phyloP scores from a whole-genome alignment of 768 basidiomycete species.

The Chalciporus piperatus region DNA sequence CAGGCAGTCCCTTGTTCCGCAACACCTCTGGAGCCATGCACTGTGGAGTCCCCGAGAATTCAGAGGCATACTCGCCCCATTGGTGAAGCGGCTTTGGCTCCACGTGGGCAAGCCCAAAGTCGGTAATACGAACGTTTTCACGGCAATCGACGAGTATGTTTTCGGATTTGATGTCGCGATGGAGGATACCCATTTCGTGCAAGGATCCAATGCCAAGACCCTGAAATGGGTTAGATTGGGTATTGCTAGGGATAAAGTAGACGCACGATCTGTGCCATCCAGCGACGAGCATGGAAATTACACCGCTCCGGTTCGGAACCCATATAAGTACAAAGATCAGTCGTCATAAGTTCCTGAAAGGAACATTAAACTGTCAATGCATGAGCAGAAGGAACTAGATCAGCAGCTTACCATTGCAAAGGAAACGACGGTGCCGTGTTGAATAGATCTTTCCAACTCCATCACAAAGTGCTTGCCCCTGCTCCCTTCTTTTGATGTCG shows the following conservation, averaged over 20 bases:
- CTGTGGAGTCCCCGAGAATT: slow-evolving; percentile 33
- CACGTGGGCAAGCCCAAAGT: slow-evolving; percentile 39
- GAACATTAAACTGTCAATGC: background rate
- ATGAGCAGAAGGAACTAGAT: background rate
- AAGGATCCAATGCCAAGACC: slow-evolving; percentile 41
- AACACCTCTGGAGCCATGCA: slow-evolving; percentile 44
- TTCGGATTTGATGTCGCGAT: slow-evolving; percentile 68
- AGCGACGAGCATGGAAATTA: slow-evolving; percentile 31
- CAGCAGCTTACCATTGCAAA: slow-evolving; percentile 40
- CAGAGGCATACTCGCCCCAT: slow-evolving; percentile 16
- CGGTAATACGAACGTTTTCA: slow-evolving; percentile 40
- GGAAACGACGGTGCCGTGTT: slow-evolving; percentile 27
- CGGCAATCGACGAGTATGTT: slow-evolving; percentile 57
- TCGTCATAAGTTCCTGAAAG: slow-evolving; percentile 40
- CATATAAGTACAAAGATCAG: slow-evolving; percentile 35
- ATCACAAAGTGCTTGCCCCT: slow-evolving; percentile 37
- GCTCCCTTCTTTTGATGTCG: slow-evolving; percentile 13
- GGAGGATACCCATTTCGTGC: slow-evolving; percentile 61
- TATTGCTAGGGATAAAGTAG: background rate
- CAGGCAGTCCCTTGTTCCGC: slow-evolving; percentile 18
- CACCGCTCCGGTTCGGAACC: slow-evolving; percentile 18
- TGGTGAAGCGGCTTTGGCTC: slow-evolving; percentile 11
- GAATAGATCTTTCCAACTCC: slow-evolving; percentile 36
- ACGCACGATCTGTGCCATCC: slow-evolving; percentile 41
- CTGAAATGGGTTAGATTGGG: slow-evolving; percentile 20